Evolutionary conservation across 2,329 filamentous ascomycete species (phyloP).

Genomic region (Cladosporium oxysporum): DNA sequence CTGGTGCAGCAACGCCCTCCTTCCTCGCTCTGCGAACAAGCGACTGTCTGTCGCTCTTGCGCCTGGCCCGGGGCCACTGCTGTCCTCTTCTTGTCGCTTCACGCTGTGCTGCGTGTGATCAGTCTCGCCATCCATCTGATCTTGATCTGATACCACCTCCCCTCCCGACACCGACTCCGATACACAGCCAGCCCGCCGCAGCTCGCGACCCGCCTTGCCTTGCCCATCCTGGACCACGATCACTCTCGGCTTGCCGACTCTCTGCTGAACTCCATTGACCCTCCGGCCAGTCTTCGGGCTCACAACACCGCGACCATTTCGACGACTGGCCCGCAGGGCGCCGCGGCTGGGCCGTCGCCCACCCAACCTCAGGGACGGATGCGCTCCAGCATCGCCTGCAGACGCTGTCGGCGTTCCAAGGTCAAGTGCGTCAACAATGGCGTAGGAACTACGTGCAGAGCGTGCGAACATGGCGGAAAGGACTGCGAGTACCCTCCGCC

Average conservation of each 20-base stretch:
- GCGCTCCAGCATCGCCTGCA: constrained; percentile 78
- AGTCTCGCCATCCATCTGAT: background rate
- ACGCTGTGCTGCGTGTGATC: constrained; percentile 4
- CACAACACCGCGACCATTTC: constrained; percentile 17
- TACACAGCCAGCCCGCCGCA: background rate
- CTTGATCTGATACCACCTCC: constrained; percentile 1
- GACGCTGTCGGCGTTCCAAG: constrained; percentile 75
- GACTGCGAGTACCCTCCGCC: constrained; percentile 71
- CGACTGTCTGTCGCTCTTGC: constrained; percentile 2
- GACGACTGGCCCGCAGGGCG: constrained; percentile 11
- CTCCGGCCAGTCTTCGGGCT: constrained; percentile 21
- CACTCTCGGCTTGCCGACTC: constrained; percentile 25
- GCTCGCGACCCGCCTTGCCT: background rate
- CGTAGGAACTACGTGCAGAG: constrained; percentile 69
- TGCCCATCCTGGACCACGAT: constrained; percentile 17
- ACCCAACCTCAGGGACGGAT: constrained; percentile 48
- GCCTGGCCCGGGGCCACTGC: background rate
- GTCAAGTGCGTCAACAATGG: constrained; percentile 85
- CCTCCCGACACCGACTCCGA: background rate
- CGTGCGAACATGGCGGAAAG: constrained; percentile 70
- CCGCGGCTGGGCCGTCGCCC: constrained; percentile 33
- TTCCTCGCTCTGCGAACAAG: background rate
- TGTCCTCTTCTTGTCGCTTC: background rate
- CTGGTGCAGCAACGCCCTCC: background rate
- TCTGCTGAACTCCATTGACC: constrained; percentile 25